phyloP scores from a whole-genome alignment of 1,139 yeast genomes.

The Magnusiomyces magnusii region DNA sequence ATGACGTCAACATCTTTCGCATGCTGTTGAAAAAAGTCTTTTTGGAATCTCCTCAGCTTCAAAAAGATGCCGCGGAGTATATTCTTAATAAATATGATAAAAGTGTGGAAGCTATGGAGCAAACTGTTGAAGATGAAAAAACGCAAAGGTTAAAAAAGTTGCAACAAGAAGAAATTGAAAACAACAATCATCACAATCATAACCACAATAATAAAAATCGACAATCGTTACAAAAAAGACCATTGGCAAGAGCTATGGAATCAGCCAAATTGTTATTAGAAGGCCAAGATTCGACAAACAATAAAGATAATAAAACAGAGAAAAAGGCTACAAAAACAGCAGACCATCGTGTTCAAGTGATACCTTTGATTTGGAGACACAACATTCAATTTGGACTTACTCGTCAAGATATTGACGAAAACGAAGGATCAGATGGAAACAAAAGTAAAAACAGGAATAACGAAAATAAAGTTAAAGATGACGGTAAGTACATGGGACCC shows the following conservation, averaged over 20 bases:
- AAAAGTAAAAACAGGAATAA: not conserved
- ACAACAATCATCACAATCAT: not conserved
- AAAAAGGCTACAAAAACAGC: slow-evolving; percentile 21
- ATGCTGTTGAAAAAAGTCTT: slow-evolving; percentile 54
- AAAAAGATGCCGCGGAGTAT: slow-evolving; percentile 6
- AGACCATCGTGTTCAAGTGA: slow-evolving; percentile 56
- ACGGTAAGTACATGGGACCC: slow-evolving; percentile 7
- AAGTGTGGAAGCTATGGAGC: not conserved
- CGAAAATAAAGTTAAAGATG: slow-evolving; percentile 6
- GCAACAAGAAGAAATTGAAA: not conserved
- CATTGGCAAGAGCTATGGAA: not conserved
- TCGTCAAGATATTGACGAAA: slow-evolving; percentile 17
- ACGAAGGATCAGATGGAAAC: not conserved
- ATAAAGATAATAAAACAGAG: not conserved
- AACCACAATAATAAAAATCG: not conserved
- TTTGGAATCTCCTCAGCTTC: slow-evolving; percentile 40
- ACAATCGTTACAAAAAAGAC: not conserved
- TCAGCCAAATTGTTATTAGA: not conserved
- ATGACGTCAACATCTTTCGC: slow-evolving; percentile 66
- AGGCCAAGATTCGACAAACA: not conserved
- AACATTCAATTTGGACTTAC: slow-evolving; percentile 23
- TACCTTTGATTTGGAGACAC: slow-evolving; percentile 34
- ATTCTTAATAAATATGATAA: not conserved
- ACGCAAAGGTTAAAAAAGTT: not conserved
- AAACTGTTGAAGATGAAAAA: not conserved